Conservation (phyloP, 2,329 filamentous ascomycete species). For the Drechslera avenae region DNA sequence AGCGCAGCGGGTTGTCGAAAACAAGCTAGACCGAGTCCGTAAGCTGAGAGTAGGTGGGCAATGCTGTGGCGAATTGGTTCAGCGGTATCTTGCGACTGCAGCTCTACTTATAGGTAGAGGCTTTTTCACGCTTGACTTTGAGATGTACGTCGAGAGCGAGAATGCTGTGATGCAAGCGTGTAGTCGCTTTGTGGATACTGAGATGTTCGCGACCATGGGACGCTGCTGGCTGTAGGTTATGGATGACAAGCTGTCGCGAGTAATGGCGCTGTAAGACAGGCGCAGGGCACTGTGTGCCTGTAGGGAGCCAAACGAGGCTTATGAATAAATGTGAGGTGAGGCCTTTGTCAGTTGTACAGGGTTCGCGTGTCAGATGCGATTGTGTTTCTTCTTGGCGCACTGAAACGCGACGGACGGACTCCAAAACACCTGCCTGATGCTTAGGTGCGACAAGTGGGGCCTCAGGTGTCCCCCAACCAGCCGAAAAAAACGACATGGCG, state of each 20-base stretch:
- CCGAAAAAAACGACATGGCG: too few species aligned
- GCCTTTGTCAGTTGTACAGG: background rate
- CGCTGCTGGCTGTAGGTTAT: too few species aligned
- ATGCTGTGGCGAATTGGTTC: conserved; percentile 15
- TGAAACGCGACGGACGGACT: conserved; percentile 35
- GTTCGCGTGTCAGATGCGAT: background rate
- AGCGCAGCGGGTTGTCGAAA: conserved; percentile 19
- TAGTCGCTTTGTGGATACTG: too few species aligned
- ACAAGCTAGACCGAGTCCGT: conserved; percentile 20
- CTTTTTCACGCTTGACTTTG: too few species aligned
- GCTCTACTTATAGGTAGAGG: too few species aligned
- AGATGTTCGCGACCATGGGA: too few species aligned
- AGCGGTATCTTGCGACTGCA: too few species aligned
- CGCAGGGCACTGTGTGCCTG: background rate
- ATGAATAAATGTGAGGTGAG: background rate
- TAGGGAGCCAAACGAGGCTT: background rate
- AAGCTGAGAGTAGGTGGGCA: conserved; percentile 28
- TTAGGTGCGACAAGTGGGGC: conserved; percentile 30
- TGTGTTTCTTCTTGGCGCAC: conserved; percentile 27
- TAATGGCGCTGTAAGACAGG: background rate
- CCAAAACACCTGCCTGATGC: conserved; percentile 23
- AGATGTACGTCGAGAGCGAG: too few species aligned
- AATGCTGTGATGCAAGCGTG: too few species aligned
- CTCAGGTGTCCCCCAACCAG: conserved; percentile 12
- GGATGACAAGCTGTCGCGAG: conserved; percentile 10